phyloP scores from a whole-genome alignment of 1,139 yeast genomes.

The Saccharomycopsis hybrid region DNA sequence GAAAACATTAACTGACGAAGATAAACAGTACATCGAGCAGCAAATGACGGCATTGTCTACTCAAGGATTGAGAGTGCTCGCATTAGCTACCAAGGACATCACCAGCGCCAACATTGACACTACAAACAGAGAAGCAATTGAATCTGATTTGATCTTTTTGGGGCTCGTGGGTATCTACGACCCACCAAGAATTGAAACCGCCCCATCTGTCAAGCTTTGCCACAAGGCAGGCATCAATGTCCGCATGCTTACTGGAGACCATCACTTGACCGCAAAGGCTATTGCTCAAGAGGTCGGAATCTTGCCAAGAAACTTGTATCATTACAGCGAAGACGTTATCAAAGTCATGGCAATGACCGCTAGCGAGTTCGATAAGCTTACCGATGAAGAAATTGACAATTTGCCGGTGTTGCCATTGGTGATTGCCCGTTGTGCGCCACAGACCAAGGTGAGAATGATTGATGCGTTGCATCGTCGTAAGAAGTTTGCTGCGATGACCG shows the following conservation, averaged over 20 bases:
- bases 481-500: conserved; percentile 78
- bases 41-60: conserved; percentile 59
- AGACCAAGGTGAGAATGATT: conserved; percentile 77
- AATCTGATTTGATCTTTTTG: conserved; percentile 48
- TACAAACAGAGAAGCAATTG: conserved; percentile 46
- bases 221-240: conserved; percentile 76
- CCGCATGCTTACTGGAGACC: conserved; percentile 84
- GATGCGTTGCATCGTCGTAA: conserved; percentile 72
- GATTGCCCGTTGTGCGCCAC: conserved; percentile 82
- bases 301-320: conserved; percentile 61
- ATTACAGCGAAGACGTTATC: conserved; percentile 55
- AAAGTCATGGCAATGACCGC: conserved; percentile 74
- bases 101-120: conserved; percentile 26
- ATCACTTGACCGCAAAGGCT: conserved; percentile 75
- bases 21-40: conserved; percentile 39
- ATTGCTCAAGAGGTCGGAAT: conserved; percentile 85
- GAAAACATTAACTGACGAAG: conserved; percentile 36
- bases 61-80: conserved; percentile 69
- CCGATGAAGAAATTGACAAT: conserved; percentile 56
- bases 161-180: conserved; percentile 80
- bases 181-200: conserved; percentile 74
- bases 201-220: conserved; percentile 59
- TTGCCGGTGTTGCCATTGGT: conserved; percentile 72
- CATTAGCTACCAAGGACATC: conserved; percentile 47
- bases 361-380: conserved; percentile 56